Percentiles rank a stretch among this genome's conserved stretches.
These are phyloP conservation scores for Didymella pomorum DNA, from an alignment of 2,329 filamentous ascomycete genomes.

Conservation along the genomic window DNA sequence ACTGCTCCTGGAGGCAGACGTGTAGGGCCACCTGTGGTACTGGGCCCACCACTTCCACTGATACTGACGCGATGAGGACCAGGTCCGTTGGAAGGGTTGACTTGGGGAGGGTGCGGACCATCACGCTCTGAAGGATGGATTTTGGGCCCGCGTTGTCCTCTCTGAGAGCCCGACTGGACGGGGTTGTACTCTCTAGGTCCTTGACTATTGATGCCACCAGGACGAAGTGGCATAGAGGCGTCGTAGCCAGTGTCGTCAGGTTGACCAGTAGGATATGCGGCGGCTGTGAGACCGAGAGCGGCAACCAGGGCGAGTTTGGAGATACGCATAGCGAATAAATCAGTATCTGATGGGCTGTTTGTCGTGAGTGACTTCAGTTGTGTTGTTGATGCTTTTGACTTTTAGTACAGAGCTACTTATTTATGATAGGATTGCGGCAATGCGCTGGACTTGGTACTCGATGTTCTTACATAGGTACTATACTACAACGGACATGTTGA, in stretches of 20 bases:
- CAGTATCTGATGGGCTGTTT: not conserved
- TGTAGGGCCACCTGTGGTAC: not conserved
- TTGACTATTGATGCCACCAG: not conserved
- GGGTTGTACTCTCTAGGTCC: not conserved
- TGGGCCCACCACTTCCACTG: not conserved
- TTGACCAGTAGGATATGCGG: not conserved
- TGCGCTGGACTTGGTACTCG: not conserved
- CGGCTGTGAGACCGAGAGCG: constrained; percentile 4
- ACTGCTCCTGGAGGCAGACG: not conserved
- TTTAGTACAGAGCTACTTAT: not conserved
- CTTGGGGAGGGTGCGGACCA: not conserved
- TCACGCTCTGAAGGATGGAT: not conserved
- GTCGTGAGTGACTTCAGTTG: not conserved
- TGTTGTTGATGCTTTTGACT: not conserved
- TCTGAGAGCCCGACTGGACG: not conserved
- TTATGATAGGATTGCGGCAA: not conserved
- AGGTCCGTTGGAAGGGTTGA: not conserved
- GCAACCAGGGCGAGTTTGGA: constrained; percentile 1
- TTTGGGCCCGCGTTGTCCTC: not conserved
- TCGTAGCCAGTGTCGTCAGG: not conserved
- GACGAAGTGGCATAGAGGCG: not conserved
- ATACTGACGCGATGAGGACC: not conserved
- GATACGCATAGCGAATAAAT: not conserved
- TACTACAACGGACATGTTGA: not conserved
- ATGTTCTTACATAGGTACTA: too few relatives aligned